Evolutionary conservation across 1,284 basidiomycete genomes (phyloP).

Genomic region (Ustilago curta): DNA sequence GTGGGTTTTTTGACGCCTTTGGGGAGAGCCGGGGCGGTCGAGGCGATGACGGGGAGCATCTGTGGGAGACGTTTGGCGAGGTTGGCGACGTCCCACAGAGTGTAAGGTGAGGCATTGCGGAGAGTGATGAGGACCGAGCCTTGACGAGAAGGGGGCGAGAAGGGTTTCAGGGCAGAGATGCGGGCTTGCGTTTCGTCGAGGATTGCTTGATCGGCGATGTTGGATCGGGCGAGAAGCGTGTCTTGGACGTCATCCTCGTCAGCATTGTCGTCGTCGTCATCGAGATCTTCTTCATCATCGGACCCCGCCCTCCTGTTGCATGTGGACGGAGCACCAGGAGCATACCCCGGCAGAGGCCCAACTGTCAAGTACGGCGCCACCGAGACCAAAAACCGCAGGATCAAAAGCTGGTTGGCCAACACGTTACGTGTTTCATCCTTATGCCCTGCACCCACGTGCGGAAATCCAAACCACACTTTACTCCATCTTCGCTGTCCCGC

Average conservation of each 20-base stretch:
- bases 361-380: slow-evolving; percentile 76
- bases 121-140: slow-evolving; percentile 85
- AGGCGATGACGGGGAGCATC: slow-evolving; percentile 74
- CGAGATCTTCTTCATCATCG: slow-evolving; percentile 37
- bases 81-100: slow-evolving; percentile 77
- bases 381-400: slow-evolving; percentile 85
- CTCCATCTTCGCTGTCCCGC: slow-evolving; percentile 74
- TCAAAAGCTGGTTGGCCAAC: slow-evolving; percentile 86
- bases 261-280: slow-evolving; percentile 29
- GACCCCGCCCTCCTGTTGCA: slow-evolving; percentile 11
- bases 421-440: slow-evolving; percentile 95
- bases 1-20: slow-evolving; percentile 50
- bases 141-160: slow-evolving; percentile 67
- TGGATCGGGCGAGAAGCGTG: not conserved
- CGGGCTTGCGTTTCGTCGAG: slow-evolving; percentile 30
- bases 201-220: slow-evolving; percentile 57
- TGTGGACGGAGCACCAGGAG: slow-evolving; percentile 63
- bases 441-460: slow-evolving; percentile 95
- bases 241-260: slow-evolving; percentile 7
- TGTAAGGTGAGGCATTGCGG: slow-evolving; percentile 88
- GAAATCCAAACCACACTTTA: slow-evolving; percentile 93
- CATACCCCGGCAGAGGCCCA: slow-evolving; percentile 51
- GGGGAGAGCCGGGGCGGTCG: slow-evolving; percentile 57
- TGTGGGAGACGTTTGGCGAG: slow-evolving; percentile 45
- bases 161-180: slow-evolving; percentile 71